Evolutionary conservation across 2,329 filamentous ascomycete species (phyloP).

Genomic region (Pleomassaria siparia): DNA sequence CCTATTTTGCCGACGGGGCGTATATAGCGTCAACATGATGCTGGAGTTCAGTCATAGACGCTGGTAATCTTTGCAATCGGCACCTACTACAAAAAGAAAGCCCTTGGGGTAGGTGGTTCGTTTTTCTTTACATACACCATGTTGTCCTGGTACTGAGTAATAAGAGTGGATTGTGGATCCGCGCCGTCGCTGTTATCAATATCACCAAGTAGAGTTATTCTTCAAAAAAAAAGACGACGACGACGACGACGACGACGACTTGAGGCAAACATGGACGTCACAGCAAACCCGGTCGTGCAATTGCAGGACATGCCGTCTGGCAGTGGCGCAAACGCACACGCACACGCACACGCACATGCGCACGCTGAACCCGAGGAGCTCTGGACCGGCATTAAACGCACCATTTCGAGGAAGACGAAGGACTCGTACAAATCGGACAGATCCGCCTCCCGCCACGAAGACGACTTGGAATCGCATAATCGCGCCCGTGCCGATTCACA

Average conservation of each 20-base stretch:
- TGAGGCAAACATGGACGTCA: conserved; percentile 26
- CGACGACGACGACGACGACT: background rate
- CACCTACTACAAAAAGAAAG: no score
- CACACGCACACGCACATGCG: no score
- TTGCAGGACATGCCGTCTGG: conserved; percentile 21
- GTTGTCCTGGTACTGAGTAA: background rate
- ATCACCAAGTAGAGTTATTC: background rate
- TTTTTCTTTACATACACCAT: no score
- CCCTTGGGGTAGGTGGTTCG: no score
- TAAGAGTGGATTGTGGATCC: background rate
- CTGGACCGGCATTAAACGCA: conserved; percentile 12
- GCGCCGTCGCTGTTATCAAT: background rate
- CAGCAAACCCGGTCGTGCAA: conserved; percentile 28
- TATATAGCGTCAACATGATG: conserved; percentile 3
- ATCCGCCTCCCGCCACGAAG: background rate
- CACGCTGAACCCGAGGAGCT: conserved; percentile 1
- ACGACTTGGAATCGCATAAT: background rate
- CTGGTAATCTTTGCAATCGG: background rate
- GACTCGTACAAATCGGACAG: background rate
- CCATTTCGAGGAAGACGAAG: conserved; percentile 10
- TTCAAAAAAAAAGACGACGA: background rate
- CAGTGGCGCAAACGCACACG: no score
- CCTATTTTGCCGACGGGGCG: conserved; percentile 9
- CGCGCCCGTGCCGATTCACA: background rate
- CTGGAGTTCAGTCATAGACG: background rate